Base-by-base conservation (phyloP, 2,329 filamentous ascomycete genomes). In the Lizonia empirigonia region DNA sequence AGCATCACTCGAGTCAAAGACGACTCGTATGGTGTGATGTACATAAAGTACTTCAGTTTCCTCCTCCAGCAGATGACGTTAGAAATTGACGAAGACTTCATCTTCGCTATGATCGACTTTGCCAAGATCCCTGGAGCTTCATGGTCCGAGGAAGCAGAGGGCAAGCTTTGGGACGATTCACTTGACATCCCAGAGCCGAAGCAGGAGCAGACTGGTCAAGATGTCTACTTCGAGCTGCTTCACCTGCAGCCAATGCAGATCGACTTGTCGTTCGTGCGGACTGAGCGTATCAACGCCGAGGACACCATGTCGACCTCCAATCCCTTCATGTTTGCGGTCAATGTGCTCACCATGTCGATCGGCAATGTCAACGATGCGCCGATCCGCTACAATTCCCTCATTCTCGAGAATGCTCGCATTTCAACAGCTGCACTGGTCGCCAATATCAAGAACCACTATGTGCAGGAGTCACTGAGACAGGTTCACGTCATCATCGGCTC, bases 351-450 rank as follows among this genome's bases (percentile, higher is more conserved):
- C 0, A 99, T 99, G 94, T 96, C 94, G 12, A 94, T 99, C 66
- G 94, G 94, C 58, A 99, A 99, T 66, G 91, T 99, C 78, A 99
- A 99, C 66, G 95, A 99, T 74, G 94, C 94, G 6, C 95, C 94
- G 0, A 86, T 99, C 44, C 87, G 91, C 38, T 85, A 99, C 70
- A 99, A 97, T 58, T 91, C 94, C 1, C 79, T 99, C 19, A 89
- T 99, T 78, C 78, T 99, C 19, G 94, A 99, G 74, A 99, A 99
- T 64, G 92, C 94, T 35, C 86, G 94, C 22, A 89, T 99, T 5
- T 96, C 94, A 0, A 86, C 91, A 7, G 86, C 87, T 5, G 85
- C 96, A 1, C 80, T 99, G 35, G 82, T 91, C 18, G 87, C 89
- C 70, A 96, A 92, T 69, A 85, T 99, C 46, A 88, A 90, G 39